These are phyloP conservation scores for Aspergillus cavernicola DNA, from an alignment of 495 filamentous ascomycete genomes.

Conservation along the genomic window DNA sequence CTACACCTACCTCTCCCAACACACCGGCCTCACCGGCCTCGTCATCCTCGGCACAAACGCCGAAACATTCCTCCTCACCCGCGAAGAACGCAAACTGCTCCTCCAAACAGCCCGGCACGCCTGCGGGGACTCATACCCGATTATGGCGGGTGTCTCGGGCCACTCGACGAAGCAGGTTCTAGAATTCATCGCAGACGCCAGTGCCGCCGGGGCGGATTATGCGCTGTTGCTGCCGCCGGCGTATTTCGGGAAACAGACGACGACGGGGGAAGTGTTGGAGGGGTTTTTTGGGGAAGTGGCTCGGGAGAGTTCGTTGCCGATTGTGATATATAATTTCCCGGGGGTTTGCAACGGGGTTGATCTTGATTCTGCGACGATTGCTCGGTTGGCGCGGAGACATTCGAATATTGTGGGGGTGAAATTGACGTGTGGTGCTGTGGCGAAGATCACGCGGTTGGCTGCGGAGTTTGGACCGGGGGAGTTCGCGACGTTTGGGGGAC, in stretches of 20 bases:
- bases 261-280: constrained; percentile 45
- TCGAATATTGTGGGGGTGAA: constrained; percentile 1
- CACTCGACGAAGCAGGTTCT: constrained; percentile 1
- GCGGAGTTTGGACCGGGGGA: not conserved
- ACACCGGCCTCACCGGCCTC: constrained; percentile 50
- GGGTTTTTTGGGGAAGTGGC: constrained; percentile 71
- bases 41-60: constrained; percentile 61
- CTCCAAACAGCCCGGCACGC: not conserved
- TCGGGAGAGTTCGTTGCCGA: constrained; percentile 64
- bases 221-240: constrained; percentile 67
- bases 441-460: not conserved
- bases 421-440: constrained; percentile 2
- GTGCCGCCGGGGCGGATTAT: not conserved
- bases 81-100: constrained; percentile 45
- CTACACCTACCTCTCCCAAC: constrained; percentile 48
- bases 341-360: constrained; percentile 70
- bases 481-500: not conserved
- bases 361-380: constrained; percentile 31
- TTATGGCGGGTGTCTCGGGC: not conserved
- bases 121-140: not conserved
- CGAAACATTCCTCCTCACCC: constrained; percentile 59
- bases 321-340: constrained; percentile 84
- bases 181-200: not conserved
- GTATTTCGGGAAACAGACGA: constrained; percentile 65
- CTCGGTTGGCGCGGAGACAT: not conserved